Evolutionary conservation across 2,329 filamentous ascomycete species (phyloP), one percentile per base, ranked within the genome.

Genomic region (Beauveria sp.): DNA sequence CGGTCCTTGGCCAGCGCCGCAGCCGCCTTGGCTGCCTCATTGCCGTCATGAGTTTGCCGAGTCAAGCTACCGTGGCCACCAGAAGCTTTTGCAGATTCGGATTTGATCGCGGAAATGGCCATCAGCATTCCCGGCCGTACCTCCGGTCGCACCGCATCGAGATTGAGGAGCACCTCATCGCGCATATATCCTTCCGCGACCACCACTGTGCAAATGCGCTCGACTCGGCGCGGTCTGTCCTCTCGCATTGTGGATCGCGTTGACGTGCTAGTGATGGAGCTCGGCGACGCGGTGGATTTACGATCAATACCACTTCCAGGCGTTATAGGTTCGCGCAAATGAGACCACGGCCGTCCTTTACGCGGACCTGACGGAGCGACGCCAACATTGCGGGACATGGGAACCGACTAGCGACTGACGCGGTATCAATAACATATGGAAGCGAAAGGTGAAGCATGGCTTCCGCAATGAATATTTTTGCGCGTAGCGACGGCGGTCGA

Each of bases 151-250:
- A 93, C 84, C 18, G 87, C 80, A 61, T 90, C 86, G 62, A 88
- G 80, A 70, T 93, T 94, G 68, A 96, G 81, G 24, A 94, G 79
- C 50, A 94, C 86, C 67, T 93, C 90, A 68, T 96, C 90, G 61
- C 82, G 83, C 9, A 88, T 86, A 68, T 92, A 88, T 47, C 83
- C 85, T 66, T 96, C 90, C 71, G 92, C 89, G 66, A 86, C 79
- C 9, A 79, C 79, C 59, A 85, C 78, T 48, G 75, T 80, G 66
- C 81, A 85, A 64, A 75, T 75, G 34, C 80, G 76, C 66, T 83
- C 80, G 20, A 72, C 58, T 52, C 70, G 72, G 44, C 70, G 65
- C 34, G 68, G 66, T 63, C 68, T 71, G 55, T 71, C 69, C 37
- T 75, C 73, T 47, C 67, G 71, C 44, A 72, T 68, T 9, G 82